Evolutionary conservation across 2,329 filamentous ascomycete species (phyloP).

Genomic region (Colletotrichum sp.): DNA sequence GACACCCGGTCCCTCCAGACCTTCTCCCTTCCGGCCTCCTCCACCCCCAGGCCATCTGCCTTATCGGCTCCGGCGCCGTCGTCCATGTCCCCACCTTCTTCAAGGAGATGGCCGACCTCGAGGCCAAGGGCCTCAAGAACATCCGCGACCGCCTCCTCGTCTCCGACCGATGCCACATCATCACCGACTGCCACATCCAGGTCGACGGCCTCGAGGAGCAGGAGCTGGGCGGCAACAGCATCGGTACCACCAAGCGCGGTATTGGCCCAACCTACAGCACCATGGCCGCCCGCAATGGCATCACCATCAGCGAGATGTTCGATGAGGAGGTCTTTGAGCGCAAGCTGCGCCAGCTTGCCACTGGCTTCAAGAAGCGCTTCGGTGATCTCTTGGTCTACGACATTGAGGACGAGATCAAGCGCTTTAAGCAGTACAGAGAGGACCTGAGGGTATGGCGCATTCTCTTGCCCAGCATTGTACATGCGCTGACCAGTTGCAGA

Average conservation of each 20-base stretch:
- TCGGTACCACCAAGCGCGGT: conserved; percentile 42
- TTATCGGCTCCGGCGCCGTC: conserved; percentile 74
- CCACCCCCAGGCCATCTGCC: conserved; percentile 72
- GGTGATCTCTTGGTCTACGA: conserved; percentile 70
- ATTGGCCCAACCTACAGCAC: conserved; percentile 51
- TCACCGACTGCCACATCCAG: conserved; percentile 68
- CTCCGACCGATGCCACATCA: conserved; percentile 66
- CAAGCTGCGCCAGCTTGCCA: conserved; percentile 66
- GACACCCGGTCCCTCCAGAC: conserved; percentile 44
- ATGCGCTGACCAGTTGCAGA: not conserved
- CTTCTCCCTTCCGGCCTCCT: conserved; percentile 74
- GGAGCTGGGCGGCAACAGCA: conserved; percentile 45
- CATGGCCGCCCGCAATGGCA: conserved; percentile 65
- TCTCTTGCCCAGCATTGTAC: rapidly evolving
- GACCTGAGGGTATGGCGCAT: not conserved
- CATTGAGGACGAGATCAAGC: conserved; percentile 69
- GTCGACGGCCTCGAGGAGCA: conserved; percentile 73
- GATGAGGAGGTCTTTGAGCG: conserved; percentile 68
- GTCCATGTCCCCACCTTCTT: conserved; percentile 63
- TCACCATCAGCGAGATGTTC: conserved; percentile 72
- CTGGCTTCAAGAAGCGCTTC: conserved; percentile 70
- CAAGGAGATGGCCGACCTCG: conserved; percentile 44
- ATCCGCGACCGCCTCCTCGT: conserved; percentile 62
- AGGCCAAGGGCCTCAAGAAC: conserved; percentile 39
- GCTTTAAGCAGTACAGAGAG: conserved; percentile 22